These are phyloP conservation scores for Diaporthe caulivora DNA, from an alignment of 2,329 filamentous ascomycete species.

Conservation along the genomic window DNA sequence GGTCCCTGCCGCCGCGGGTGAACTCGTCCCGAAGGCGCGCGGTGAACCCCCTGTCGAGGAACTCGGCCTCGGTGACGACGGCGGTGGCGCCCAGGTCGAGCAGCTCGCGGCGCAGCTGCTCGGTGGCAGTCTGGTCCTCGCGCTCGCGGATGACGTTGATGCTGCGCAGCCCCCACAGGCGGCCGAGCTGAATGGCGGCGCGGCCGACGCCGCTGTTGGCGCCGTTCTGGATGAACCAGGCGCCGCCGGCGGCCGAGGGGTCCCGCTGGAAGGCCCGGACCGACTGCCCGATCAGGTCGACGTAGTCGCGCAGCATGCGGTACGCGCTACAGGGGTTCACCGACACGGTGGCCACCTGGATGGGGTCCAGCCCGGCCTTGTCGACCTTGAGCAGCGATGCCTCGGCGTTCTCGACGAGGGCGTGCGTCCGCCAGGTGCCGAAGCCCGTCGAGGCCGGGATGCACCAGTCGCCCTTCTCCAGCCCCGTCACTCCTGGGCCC, in stretches of 20 bases:
- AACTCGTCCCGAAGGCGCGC: conserved; percentile 69
- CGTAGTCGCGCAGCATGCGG: conserved; percentile 89
- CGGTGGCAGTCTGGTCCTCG: conserved; percentile 72
- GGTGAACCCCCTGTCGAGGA: conserved; percentile 70
- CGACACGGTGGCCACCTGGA: conserved; percentile 88
- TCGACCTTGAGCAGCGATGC: conserved; percentile 77
- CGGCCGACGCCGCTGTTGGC: conserved; percentile 94
- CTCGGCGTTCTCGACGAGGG: conserved; percentile 68
- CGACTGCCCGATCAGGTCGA: conserved; percentile 58
- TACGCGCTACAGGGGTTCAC: conserved; percentile 97
- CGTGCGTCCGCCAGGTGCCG: conserved; percentile 96
- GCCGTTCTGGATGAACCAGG: conserved; percentile 98
- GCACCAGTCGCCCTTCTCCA: conserved; percentile 90
- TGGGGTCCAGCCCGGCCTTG: conserved; percentile 75
- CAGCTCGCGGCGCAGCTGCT: conserved; percentile 67
- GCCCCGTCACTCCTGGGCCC: conserved; percentile 65
- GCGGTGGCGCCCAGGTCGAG: conserved; percentile 66
- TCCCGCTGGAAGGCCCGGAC: conserved; percentile 59
- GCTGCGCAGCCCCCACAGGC: conserved; percentile 88
- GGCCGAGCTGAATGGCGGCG: conserved; percentile 88
- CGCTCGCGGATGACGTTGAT: conserved; percentile 90
- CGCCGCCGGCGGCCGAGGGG: conserved; percentile 80
- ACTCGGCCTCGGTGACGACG: conserved; percentile 69
- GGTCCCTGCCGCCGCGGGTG: conserved; percentile 78
- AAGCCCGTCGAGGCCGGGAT: conserved; percentile 86